Evolutionary conservation across 2,329 filamentous ascomycete species (phyloP).

Genomic region (Scortechinia acanthostroma): DNA sequence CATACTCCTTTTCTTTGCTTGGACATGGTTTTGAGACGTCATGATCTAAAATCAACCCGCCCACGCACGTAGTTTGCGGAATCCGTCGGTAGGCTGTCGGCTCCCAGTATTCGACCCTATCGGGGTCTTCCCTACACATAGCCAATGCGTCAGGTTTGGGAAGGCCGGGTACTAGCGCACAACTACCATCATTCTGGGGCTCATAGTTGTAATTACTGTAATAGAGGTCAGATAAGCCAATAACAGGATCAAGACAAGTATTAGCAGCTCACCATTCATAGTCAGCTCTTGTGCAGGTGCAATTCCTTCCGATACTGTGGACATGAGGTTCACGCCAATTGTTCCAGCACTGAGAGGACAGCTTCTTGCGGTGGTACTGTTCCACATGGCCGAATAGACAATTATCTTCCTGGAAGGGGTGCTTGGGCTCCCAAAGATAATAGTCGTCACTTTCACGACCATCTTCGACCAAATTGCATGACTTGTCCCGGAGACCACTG

Average conservation of each 20-base stretch:
- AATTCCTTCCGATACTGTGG: slow-evolving; percentile 65
- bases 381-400: slow-evolving; percentile 90
- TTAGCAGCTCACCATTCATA: slow-evolving; percentile 94
- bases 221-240: slow-evolving; percentile 1
- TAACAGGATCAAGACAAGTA: slow-evolving; percentile 7
- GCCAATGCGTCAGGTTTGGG: slow-evolving; percentile 41
- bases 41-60: slow-evolving; percentile 66
- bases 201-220: slow-evolving; percentile 87
- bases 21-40: slow-evolving; percentile 59
- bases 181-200: slow-evolving; percentile 69
- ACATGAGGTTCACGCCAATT: slow-evolving; percentile 64
- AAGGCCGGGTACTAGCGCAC: slow-evolving; percentile 69
- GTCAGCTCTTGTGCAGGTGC: slow-evolving; percentile 75
- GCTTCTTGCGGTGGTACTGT: slow-evolving; percentile 83
- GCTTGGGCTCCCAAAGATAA: slow-evolving; percentile 77
- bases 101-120: slow-evolving; percentile 72
- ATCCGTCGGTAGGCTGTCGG: slow-evolving; percentile 84
- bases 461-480: slow-evolving; percentile 66
- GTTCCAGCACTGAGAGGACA: slow-evolving; percentile 75
- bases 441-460: slow-evolving; percentile 58
- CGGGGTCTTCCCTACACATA: slow-evolving; percentile 52
- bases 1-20: slow-evolving; percentile 75
- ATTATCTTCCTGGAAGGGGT: slow-evolving; percentile 70
- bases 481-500: slow-evolving; percentile 65
- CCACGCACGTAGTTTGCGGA: slow-evolving; percentile 78